Evolutionary conservation across 345 rosid genomes (phyloP).

Genomic region (Pugionium cornutum): DNA sequence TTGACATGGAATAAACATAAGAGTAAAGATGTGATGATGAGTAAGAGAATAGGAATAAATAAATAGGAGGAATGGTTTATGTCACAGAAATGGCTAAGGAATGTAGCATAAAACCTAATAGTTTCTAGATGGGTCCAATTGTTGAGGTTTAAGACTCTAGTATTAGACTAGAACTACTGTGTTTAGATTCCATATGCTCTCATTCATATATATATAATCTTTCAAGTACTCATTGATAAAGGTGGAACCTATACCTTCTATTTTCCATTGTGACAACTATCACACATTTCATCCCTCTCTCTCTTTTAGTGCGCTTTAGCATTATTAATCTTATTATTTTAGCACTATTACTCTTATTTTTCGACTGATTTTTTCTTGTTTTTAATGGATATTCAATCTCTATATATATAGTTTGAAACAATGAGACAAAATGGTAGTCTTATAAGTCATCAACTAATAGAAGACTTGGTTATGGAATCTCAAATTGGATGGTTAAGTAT

Average conservation of each 20-base stretch:
- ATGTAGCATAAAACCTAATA: slow-evolving; percentile 32
- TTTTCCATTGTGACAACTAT: slow-evolving; percentile 36
- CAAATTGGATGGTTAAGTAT: slow-evolving; percentile 8
- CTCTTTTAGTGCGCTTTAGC: slow-evolving; percentile 33
- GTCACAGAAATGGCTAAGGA: slow-evolving; percentile 37
- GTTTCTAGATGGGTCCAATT: slow-evolving; percentile 26
- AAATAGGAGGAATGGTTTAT: slow-evolving; percentile 19
- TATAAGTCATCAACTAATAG: slow-evolving; percentile 13
- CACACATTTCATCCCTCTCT: slow-evolving; percentile 22
- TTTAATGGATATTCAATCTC: neutral
- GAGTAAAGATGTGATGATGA: slow-evolving; percentile 9
- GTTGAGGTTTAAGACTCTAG: slow-evolving; percentile 20
- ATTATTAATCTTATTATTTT: neutral
- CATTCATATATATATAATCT: slow-evolving; percentile 19
- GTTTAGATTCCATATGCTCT: slow-evolving; percentile 39
- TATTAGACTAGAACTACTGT: slow-evolving; percentile 32
- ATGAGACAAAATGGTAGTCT: neutral
- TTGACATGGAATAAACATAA: slow-evolving; percentile 2
- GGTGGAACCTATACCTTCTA: slow-evolving; percentile 38
- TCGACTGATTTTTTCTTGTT: neutral
- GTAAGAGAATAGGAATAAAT: slow-evolving; percentile 26
- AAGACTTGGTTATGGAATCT: slow-evolving; percentile 6
- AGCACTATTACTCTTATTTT: slow-evolving; percentile 1
- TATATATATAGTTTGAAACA: neutral
- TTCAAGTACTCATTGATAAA: slow-evolving; percentile 37